These are phyloP conservation scores for Aegilops longissima DNA, from an alignment of 176 grass and related monocot genomes.

Conservation along the genomic window DNA sequence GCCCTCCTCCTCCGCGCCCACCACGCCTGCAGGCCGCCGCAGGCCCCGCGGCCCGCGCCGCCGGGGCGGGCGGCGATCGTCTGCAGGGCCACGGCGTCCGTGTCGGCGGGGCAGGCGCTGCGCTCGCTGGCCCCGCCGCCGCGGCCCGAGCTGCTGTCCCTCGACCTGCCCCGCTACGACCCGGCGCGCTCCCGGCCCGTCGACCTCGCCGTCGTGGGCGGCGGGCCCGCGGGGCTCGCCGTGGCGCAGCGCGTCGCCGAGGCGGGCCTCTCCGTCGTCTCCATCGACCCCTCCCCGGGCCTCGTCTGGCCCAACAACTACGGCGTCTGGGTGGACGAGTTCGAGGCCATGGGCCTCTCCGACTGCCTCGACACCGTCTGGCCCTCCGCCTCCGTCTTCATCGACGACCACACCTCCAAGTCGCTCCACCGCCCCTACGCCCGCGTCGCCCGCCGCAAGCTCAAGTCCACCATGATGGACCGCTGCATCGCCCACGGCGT, in stretches of 20 bases:
- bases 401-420: slow-evolving; percentile 45
- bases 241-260: slow-evolving; percentile 89
- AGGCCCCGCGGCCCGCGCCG: not conserved
- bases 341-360: slow-evolving; percentile 84
- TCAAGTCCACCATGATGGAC: slow-evolving; percentile 93
- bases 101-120: slow-evolving; percentile 31
- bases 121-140: slow-evolving; percentile 49
- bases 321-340: slow-evolving; percentile 96
- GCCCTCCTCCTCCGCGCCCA: slow-evolving; percentile 42
- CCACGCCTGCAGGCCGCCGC: slow-evolving; percentile 10
- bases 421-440: slow-evolving; percentile 68
- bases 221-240: slow-evolving; percentile 82
- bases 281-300: slow-evolving; percentile 76
- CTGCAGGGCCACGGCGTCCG: slow-evolving; percentile 31
- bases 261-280: slow-evolving; percentile 80
- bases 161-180: slow-evolving; percentile 84
- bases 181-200: slow-evolving; percentile 57
- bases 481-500: slow-evolving; percentile 71
- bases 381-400: slow-evolving; percentile 69
- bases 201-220: slow-evolving; percentile 83
- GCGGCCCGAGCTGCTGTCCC: slow-evolving; percentile 58
- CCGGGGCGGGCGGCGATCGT: not conserved
- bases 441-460: slow-evolving; percentile 76
- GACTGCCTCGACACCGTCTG: slow-evolving; percentile 87
- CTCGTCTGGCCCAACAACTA: slow-evolving; percentile 95